phyloP scores from a whole-genome alignment of 441 rosid species.

The Bruguiera hainesii region DNA sequence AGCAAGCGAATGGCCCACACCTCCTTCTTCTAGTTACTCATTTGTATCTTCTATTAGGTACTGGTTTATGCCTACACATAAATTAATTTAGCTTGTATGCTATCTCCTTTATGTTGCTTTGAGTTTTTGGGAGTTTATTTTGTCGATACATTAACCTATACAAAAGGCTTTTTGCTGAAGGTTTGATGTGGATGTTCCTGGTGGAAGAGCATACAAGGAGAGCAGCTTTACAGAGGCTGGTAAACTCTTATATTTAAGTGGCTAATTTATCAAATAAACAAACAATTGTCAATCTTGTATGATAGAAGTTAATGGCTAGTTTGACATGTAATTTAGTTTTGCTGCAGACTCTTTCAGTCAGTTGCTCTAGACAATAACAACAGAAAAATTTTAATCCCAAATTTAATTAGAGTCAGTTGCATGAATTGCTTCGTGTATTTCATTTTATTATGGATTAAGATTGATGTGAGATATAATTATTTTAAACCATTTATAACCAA shows the following conservation, averaged over 20 bases:
- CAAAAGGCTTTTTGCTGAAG: conserved; percentile 32
- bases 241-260: conserved; percentile 20
- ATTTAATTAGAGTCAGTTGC: no score
- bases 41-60: background rate
- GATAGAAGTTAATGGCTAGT: no score
- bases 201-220: conserved; percentile 81
- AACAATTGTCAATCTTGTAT: background rate
- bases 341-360: no score
- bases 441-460: no score
- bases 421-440: no score
- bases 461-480: no score
- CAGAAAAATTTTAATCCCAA: no score
- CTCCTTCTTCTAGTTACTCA: no score
- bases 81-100: background rate
- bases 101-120: background rate
- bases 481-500: no score
- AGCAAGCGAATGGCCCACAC: no score
- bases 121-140: background rate
- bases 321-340: no score
- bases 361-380: no score
- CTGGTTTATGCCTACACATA: background rate
- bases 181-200: conserved; percentile 96
- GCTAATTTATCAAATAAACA: background rate
- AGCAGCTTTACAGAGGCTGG: conserved; percentile 94
- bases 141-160: background rate